Evolutionary conservation across 805 yeast species (phyloP), one percentile per base, ranked within the genome.

Genomic region (Pichia cabralensis): DNA sequence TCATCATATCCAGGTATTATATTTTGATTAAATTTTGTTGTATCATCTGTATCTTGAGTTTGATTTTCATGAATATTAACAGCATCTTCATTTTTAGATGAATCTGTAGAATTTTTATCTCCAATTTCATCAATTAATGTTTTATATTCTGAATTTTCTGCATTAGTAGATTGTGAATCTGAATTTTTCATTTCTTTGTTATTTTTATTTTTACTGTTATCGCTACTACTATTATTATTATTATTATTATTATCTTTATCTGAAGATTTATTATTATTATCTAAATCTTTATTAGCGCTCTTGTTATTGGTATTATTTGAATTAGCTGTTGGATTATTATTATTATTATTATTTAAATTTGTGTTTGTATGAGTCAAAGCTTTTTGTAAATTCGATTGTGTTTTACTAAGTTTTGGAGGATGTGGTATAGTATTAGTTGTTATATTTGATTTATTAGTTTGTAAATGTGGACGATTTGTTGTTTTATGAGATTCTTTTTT

Each of bases 331-430:
- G 17, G 7, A 8, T 14, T 24, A 13, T 3, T n/a, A 24, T 13
- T 20, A 7, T 7, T 7, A 9, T 9, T 24, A 24, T 4, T 24
- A 2, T 22, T 22, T 3, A 22, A 14, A 20, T 31, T 13, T 41
- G 43, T 3, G 41, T 42, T 6, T 38, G 44, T 22, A 48, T 48
- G 35, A 45, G 48, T 49, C 22, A 59, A 44, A 8, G 62, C 60
- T 34, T 46, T 55, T 38, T 57, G 61, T 23, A 59, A 40, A 39
- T 50, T 56, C 16, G 62, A 54, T 32, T 58, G 62, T 11, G 61
- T 51, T 32, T 49, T 49, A 6, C 56, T 45, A 22, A 56, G 32
- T 30, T 42, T 44, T 26, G 50, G 55, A 24, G 43, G 55, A 14
- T 24, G n/a, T 2, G 14, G 11, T 8, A 20, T 20, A 20, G 6